A percentile compares a stretch with the other conserved stretches of the same genome.
Evolutionary conservation across 768 basidiomycete species (phyloP).

Genomic region (Pleurotus cornucopiae): DNA sequence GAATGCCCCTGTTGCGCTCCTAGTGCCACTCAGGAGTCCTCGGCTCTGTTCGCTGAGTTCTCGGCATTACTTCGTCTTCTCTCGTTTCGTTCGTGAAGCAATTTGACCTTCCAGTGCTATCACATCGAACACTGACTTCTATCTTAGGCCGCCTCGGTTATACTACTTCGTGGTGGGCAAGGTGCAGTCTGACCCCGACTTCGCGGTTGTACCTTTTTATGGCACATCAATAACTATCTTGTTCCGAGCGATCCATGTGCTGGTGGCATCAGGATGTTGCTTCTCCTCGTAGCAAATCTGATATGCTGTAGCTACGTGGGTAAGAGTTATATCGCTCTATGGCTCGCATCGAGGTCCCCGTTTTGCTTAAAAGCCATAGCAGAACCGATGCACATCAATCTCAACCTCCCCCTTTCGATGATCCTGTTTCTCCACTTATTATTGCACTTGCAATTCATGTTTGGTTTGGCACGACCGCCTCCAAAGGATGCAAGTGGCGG

Average conservation of each 20-base stretch:
- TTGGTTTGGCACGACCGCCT: neutral
- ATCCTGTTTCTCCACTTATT: too few species aligned
- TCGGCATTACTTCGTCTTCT: too few species aligned
- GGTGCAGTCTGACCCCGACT: neutral
- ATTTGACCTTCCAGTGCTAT: too few species aligned
- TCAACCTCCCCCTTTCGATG: too few species aligned
- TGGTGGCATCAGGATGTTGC: neutral
- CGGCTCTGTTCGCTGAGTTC: too few species aligned
- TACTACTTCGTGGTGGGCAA: neutral
- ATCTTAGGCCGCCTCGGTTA: neutral
- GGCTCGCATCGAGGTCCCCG: neutral
- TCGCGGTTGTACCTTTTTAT: neutral
- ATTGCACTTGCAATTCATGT: too few species aligned
- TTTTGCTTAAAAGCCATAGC: neutral
- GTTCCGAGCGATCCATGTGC: neutral
- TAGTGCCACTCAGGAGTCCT: too few species aligned
- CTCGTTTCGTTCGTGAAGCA: too few species aligned
- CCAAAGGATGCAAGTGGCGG: neutral
- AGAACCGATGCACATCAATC: neutral
- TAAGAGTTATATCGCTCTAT: neutral
- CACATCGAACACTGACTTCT: too few species aligned
- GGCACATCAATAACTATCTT: neutral
- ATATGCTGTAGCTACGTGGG: too few species aligned
- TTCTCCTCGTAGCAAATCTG: too few species aligned
- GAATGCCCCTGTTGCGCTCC: too few species aligned